Percentiles rank a stretch among this genome's conserved stretches.
These are phyloP conservation scores for Thalassia testudinum DNA, from an alignment of 116 monocot species.

Conservation along the genomic window DNA sequence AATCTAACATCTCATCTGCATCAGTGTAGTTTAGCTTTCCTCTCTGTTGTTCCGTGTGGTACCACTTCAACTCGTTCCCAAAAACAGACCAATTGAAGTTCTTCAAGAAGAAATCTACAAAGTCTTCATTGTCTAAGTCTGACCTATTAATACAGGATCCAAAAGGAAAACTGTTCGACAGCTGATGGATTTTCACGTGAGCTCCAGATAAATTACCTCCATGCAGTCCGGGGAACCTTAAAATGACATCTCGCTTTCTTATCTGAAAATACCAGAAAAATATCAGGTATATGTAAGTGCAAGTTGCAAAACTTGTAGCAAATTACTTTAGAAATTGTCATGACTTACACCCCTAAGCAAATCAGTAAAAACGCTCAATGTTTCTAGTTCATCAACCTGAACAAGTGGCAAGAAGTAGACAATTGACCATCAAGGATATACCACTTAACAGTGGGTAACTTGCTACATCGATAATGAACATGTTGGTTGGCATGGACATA, in stretches of 20 bases:
- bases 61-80: slow-evolving; percentile 86
- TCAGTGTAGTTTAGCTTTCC: slow-evolving; percentile 52
- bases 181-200: slow-evolving; percentile 37
- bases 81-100: slow-evolving; percentile 91
- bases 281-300: too few species aligned
- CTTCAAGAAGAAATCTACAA: slow-evolving; percentile 70
- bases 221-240: slow-evolving; percentile 30
- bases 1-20: slow-evolving; percentile 64
- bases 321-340: too few species aligned
- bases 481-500: too few species aligned
- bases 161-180: slow-evolving; percentile 67
- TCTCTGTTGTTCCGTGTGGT: slow-evolving; percentile 45
- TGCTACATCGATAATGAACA: too few species aligned
- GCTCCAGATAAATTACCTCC: not conserved
- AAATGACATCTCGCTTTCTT: slow-evolving; percentile 57
- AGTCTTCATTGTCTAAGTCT: slow-evolving; percentile 69
- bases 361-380: too few species aligned
- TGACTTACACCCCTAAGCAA: too few species aligned
- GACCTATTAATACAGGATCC: slow-evolving; percentile 56
- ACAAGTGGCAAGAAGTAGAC: too few species aligned
- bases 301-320: too few species aligned
- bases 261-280: slow-evolving; percentile 21
- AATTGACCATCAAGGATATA: too few species aligned
- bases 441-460: too few species aligned
- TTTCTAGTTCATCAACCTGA: too few species aligned